Base-by-base conservation (phyloP, 148 eudicot species). In the Rhododendron molle region DNA sequence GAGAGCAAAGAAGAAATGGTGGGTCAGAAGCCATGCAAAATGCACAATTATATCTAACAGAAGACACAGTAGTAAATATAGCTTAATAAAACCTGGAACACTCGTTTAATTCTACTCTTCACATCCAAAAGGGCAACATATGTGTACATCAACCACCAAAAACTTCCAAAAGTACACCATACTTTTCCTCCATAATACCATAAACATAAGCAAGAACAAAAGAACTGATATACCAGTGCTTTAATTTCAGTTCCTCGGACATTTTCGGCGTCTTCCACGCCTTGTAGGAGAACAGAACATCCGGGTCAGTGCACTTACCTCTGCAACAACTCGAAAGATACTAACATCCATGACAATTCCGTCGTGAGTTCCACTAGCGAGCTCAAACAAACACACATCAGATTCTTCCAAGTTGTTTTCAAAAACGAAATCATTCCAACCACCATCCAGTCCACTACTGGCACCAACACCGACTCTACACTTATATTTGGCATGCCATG, bases 381-480 rank as follows among this genome's bases (percentile, higher is more conserved):
- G 90, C 49, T 87, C 88, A 56, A 93, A 91, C 82, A 91, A 26
- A 81, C 92, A 90, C 3, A 86, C 92, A 67, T 93, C 95, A 56
- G 13, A 90, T 87, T 90, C 91, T 56, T 56, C 62, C 62, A 56
- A 56, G 62, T 56, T 56, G 62, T 56, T 56, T 3, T 56, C 62
- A 20, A 56, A 56, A 5, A n/a, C 62, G 12, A 56, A 56, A 0
- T 80, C 36, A 74, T 44, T 87, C 93, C 93, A 90, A 16, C 91
- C 91, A 32, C 71, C 23, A 44, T 49, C 38, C 81, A 90, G 65
- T 72, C 78, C 78, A 65, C 34, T 38, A 78, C 92, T 38, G 5
- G 40, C 23, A 15, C 86, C 91, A 20, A 81, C 77, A 47, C 28
- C 23, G 10, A 49, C 36, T 4, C 14, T 18, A 7, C 28, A 8